Base-by-base conservation (phyloP, 192 early-diverging fungal genomes). In the Phycomyces nitens region DNA sequence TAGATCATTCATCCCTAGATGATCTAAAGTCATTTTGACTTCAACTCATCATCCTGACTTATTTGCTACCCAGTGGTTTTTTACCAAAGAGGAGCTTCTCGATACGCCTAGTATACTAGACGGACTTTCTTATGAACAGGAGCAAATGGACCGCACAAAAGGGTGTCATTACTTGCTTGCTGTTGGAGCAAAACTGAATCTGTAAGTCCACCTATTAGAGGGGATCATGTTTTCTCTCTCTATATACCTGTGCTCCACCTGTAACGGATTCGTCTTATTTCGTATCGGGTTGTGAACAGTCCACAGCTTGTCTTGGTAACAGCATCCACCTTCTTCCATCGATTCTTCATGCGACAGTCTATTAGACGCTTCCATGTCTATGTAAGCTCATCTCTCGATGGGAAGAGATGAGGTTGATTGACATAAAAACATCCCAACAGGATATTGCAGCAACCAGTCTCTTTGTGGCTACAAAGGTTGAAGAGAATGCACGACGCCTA, bases 261-360 rank as follows among this genome's bases (percentile, higher is more conserved):
- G 21, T 40, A 21, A 40, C 20, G 41, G 47, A 23, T 14, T 18
- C 21, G 44, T 42, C 38, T 21, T 24, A 20, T 51, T 38, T 55
- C n/a, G 41, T 52, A 22, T 38, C 39, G 15, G 27, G 18, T 58
- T 44, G 51, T 18, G 18, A 53, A 55, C 50, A 84, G 81, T 23
- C 78, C 83, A 56, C 83, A 85, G 59, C 51, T 78, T 16, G 76
- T 74, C 8, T 66, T 85, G 47, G 83, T 77, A 21, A 89, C 87
- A 0, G 89, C 88, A 5, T 80, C 84, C 7, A 80, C 84, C 6
- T 83, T 84, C 67, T 88, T 89, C 57, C 89, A 92, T 60, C 82
- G 89, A 9, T 92, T 89, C 47, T 92, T 84, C 40, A 92, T 89
- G 89, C 80, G 88, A 16, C 80, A 84, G 53, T 88, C 87, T 2